Conservation (phyloP, 1,284 basidiomycete genomes). For the Limonomyces culmigenus region DNA sequence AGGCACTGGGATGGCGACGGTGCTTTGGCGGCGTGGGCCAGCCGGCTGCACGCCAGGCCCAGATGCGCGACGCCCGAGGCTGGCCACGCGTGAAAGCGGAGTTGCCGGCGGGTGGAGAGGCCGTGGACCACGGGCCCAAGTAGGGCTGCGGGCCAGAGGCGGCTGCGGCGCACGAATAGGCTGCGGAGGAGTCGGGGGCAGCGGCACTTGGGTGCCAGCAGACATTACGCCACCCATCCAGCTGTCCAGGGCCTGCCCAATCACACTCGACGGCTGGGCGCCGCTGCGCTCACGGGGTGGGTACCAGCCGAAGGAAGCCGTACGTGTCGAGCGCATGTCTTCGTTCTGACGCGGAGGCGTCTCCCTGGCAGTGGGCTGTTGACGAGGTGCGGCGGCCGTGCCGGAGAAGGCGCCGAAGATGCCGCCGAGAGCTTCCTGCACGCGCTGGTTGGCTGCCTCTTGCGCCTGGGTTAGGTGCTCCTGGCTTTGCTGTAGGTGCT, state of each 20-base stretch:
- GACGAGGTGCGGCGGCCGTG: background rate
- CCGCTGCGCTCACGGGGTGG: too few species aligned
- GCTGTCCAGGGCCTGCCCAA: too few species aligned
- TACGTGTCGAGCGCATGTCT: background rate
- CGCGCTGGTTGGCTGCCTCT: constrained; percentile 42
- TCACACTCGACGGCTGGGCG: too few species aligned
- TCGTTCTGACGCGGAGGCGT: constrained; percentile 9
- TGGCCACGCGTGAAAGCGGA: background rate
- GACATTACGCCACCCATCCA: too few species aligned
- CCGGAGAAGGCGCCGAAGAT: background rate
- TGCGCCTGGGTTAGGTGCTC: constrained; percentile 16
- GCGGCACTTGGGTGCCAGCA: background rate
- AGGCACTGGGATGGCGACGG: constrained; percentile 7
- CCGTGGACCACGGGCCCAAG: background rate
- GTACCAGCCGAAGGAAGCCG: background rate
- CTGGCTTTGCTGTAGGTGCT: background rate
- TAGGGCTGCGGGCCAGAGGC: too few species aligned
- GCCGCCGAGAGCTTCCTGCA: constrained; percentile 36
- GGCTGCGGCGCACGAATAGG: too few species aligned
- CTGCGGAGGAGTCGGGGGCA: background rate
- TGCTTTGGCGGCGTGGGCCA: background rate
- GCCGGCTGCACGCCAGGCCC: background rate
- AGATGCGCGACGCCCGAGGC: background rate
- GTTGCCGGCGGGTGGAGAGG: background rate
- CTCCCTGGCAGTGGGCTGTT: constrained; percentile 3